Evolutionary conservation across 306 rosid species (phyloP).

Genomic region (Prunus armeniaca): DNA sequence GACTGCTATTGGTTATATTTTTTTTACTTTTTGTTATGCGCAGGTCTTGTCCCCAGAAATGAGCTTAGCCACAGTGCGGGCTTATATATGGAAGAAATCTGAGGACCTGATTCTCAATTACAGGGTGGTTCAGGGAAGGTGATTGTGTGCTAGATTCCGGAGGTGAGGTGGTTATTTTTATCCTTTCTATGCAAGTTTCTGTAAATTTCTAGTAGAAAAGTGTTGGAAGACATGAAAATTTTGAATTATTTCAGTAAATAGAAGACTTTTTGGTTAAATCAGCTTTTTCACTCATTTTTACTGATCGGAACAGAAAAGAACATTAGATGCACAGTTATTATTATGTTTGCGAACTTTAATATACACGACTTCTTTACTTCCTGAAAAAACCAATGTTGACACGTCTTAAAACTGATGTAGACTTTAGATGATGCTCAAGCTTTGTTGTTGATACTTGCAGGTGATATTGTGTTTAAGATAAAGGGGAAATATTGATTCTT

Average conservation of each 20-base stretch:
- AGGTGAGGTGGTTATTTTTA: slow-evolving; percentile 21
- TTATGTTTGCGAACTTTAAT: not conserved
- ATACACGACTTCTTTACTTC: not conserved
- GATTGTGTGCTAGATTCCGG: slow-evolving; percentile 32
- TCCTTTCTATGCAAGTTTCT: not conserved
- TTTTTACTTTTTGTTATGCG: slow-evolving; percentile 19
- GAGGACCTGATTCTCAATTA: slow-evolving; percentile 90
- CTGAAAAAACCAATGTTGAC: not conserved
- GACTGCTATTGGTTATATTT: slow-evolving; percentile 18
- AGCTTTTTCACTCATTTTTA: not conserved
- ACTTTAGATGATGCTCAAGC: not conserved
- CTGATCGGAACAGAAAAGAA: not conserved
- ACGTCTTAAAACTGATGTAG: not conserved
- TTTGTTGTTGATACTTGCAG: slow-evolving; percentile 40
- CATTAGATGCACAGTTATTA: not conserved
- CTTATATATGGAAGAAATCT: slow-evolving; percentile 94
- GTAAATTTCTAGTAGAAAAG: not conserved
- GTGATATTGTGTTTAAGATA: slow-evolving; percentile 36
- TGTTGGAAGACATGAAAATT: not conserved
- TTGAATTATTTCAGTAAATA: not conserved
- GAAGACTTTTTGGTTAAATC: not conserved
- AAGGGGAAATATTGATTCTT: slow-evolving; percentile 46
- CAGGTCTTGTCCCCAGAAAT: slow-evolving; percentile 85
- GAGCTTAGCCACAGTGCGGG: slow-evolving; percentile 94
- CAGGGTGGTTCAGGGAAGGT: slow-evolving; percentile 83